A percentile compares a stretch with the other conserved stretches of the same genome.
These are phyloP conservation scores for Byssochlamys sp. DNA, from an alignment of 2,329 filamentous ascomycete species.

Conservation along the genomic window DNA sequence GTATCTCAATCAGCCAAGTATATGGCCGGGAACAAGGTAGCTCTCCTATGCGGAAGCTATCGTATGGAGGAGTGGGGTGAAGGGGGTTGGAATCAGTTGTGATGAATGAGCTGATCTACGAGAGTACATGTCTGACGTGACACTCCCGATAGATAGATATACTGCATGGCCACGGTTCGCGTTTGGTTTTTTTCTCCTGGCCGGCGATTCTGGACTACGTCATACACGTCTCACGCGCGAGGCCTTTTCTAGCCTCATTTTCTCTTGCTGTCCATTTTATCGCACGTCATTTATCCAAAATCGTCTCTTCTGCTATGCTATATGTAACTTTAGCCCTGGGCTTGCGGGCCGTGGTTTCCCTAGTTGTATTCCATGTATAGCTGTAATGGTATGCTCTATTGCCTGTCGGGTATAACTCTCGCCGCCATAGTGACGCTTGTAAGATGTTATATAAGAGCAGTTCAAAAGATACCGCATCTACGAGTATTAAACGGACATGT, in stretches of 20 bases:
- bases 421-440: neutral
- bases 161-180: slow-evolving; percentile 12
- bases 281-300: neutral
- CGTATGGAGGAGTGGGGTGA: neutral
- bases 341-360: neutral
- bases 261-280: slow-evolving; percentile 5
- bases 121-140: neutral
- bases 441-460: no score
- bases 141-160: slow-evolving; percentile 1
- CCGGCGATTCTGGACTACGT: slow-evolving; percentile 11
- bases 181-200: slow-evolving; percentile 17
- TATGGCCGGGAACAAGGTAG: neutral
- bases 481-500: neutral
- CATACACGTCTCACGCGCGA: slow-evolving; percentile 13
- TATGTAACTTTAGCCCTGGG: neutral
- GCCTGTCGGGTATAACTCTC: neutral
- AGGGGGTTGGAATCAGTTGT: slow-evolving; percentile 3
- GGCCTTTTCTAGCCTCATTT: slow-evolving; percentile 7
- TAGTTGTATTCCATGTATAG: neutral
- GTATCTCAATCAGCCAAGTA: neutral
- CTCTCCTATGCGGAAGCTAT: neutral
- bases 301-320: neutral
- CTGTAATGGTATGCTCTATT: neutral
- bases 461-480: neutral
- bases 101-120: slow-evolving; percentile 1